Percentiles rank a stretch among this genome's conserved stretches.
Evolutionary conservation across 2,329 filamentous ascomycete genomes (phyloP).

Genomic region (Xylariales sp.): DNA sequence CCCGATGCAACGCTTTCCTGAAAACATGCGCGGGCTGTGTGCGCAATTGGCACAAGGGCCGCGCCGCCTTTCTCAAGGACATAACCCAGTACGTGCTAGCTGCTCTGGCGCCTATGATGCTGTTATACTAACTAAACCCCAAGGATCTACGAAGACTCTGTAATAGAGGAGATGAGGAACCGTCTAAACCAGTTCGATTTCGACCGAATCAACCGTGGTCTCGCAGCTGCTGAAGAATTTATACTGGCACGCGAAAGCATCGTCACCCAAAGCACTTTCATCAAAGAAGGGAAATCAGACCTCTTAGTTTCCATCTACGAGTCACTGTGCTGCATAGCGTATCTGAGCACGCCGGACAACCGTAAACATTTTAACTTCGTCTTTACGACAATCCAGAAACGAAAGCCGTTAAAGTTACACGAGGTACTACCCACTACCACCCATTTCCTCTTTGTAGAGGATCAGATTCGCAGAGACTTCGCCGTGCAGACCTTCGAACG

Average conservation of each 20-base stretch:
- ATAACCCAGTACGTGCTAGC: conserved; percentile 65
- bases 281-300: conserved; percentile 60
- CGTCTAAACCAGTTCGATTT: conserved; percentile 71
- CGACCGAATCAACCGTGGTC: conserved; percentile 68
- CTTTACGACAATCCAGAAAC: conserved; percentile 82
- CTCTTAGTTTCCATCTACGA: conserved; percentile 88
- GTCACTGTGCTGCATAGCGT: conserved; percentile 83
- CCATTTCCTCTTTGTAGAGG: conserved; percentile 82
- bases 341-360: conserved; percentile 69
- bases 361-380: conserved; percentile 79
- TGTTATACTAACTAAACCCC: conserved; percentile 27
- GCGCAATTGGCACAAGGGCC: conserved; percentile 77
- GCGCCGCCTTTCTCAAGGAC: conserved; percentile 70
- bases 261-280: conserved; percentile 55
- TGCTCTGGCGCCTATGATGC: background rate
- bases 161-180: conserved; percentile 63
- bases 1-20: conserved; percentile 68
- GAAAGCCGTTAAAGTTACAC: conserved; percentile 80
- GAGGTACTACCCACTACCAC: conserved; percentile 83
- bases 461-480: conserved; percentile 73
- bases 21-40: conserved; percentile 76
- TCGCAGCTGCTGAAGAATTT: conserved; percentile 66
- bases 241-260: conserved; percentile 57
- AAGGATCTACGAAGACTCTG: conserved; percentile 59
- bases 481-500: conserved; percentile 76